These are phyloP conservation scores for Colletotrichum navitas DNA, from an alignment of 2,329 filamentous ascomycete species.

Conservation along the genomic window DNA sequence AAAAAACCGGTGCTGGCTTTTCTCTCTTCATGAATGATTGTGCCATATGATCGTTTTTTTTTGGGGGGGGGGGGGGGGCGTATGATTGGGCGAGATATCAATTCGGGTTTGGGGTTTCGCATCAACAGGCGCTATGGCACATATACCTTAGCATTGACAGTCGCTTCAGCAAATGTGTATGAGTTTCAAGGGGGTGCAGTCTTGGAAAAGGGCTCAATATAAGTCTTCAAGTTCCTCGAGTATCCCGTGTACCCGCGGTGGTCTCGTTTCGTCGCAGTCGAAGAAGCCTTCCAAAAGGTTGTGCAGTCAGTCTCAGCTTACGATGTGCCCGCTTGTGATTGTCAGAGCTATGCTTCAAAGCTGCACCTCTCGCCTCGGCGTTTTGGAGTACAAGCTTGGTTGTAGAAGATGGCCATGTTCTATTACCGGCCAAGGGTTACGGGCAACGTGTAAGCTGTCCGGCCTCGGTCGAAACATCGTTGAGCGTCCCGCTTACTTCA, in stretches of 20 bases:
- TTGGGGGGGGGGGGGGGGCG: too few species aligned
- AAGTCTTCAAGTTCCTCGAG: not conserved
- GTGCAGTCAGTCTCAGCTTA: not conserved
- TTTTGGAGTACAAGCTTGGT: too few species aligned
- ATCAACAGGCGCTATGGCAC: not conserved
- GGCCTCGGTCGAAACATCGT: not conserved
- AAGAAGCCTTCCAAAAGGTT: not conserved
- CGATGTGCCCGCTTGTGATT: too few species aligned
- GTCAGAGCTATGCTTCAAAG: not conserved
- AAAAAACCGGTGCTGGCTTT: not conserved
- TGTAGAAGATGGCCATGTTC: not conserved
- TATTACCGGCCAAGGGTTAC: not conserved
- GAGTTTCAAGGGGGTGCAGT: not conserved
- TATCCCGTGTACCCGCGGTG: not conserved
- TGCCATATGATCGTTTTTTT: too few species aligned
- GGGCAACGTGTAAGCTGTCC: not conserved
- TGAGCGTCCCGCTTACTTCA: not conserved
- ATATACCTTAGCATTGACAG: conserved; percentile 26
- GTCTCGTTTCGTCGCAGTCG: not conserved
- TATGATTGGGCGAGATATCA: conserved; percentile 9
- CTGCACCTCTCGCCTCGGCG: not conserved
- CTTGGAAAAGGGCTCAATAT: not conserved
- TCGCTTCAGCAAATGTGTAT: conserved; percentile 11
- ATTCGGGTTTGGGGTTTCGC: not conserved
- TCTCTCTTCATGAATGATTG: not conserved